Conservation (phyloP, 306 rosid genomes). For the Canavalia gladiata region DNA sequence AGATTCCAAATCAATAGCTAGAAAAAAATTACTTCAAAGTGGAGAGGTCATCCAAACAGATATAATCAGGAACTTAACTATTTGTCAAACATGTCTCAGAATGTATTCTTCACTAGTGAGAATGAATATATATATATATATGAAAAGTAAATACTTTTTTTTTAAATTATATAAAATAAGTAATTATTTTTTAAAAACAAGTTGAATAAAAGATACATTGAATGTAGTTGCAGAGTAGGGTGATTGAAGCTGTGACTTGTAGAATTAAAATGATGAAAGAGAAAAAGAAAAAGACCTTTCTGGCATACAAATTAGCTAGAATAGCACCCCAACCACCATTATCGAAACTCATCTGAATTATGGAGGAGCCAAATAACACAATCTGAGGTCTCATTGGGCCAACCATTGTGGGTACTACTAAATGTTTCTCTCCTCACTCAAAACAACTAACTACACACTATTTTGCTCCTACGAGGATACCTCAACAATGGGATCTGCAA, state of each 20-base stretch:
- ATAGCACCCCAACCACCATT: constrained; percentile 82
- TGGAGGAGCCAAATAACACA: constrained; percentile 92
- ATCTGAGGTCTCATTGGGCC: constrained; percentile 85
- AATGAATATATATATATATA: no score
- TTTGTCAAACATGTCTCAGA: no score
- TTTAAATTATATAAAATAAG: no score
- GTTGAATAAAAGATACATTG: no score
- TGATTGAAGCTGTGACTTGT: neutral
- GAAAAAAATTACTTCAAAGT: no score
- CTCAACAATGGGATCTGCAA: neutral
- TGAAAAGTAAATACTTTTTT: no score
- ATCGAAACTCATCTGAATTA: constrained; percentile 65
- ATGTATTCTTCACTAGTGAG: no score
- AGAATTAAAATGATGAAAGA: neutral
- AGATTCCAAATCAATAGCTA: no score
- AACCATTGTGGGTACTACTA: constrained; percentile 55
- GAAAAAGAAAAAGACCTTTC: constrained; percentile 56
- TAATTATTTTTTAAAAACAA: no score
- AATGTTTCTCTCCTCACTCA: constrained; percentile 15
- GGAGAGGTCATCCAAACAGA: no score
- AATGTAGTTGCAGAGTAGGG: neutral
- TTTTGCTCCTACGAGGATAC: neutral
- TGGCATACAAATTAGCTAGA: constrained; percentile 73
- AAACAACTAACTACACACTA: neutral
- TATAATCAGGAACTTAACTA: no score